phyloP scores from a whole-genome alignment of 2,329 filamentous ascomycete genomes.

The Sarocladium strictum region DNA sequence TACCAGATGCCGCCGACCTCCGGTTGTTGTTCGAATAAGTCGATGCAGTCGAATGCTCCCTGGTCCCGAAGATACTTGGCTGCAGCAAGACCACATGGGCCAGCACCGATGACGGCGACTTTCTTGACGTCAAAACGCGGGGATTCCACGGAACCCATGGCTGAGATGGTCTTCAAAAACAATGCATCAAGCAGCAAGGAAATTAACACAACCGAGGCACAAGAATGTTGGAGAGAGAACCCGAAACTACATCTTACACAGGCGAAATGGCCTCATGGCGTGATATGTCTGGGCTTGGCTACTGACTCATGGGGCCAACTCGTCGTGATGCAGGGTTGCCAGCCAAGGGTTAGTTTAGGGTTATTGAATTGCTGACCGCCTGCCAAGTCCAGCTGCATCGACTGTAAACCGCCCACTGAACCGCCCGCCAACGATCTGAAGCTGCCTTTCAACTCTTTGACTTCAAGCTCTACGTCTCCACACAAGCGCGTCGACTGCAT shows the following conservation, averaged over 20 bases:
- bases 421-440: not conserved
- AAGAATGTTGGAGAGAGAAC: not conserved
- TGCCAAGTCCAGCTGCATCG: too few relatives aligned
- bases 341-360: not conserved
- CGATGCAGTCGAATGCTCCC: conserved; percentile 59
- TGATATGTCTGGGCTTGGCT: not conserved
- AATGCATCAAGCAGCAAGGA: not conserved
- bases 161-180: not conserved
- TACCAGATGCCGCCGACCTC: conserved; percentile 83
- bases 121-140: conserved; percentile 44
- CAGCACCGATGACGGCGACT: conserved; percentile 77
- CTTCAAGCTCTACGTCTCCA: not conserved
- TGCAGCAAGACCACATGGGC: conserved; percentile 70
- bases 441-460: not conserved
- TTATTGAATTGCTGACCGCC: not conserved
- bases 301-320: not conserved
- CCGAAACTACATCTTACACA: not conserved
- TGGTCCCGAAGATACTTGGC: conserved; percentile 77
- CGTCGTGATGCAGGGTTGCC: not conserved
- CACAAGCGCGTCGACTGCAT: not conserved
- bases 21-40: conserved; percentile 75
- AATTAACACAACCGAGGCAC: not conserved
- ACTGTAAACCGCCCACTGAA: too few relatives aligned
- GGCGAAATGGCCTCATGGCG: conserved; percentile 4
- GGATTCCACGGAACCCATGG: conserved; percentile 23